phyloP scores from a whole-genome alignment of 2,329 filamentous ascomycete species.

The Fusarium camptoceras region DNA sequence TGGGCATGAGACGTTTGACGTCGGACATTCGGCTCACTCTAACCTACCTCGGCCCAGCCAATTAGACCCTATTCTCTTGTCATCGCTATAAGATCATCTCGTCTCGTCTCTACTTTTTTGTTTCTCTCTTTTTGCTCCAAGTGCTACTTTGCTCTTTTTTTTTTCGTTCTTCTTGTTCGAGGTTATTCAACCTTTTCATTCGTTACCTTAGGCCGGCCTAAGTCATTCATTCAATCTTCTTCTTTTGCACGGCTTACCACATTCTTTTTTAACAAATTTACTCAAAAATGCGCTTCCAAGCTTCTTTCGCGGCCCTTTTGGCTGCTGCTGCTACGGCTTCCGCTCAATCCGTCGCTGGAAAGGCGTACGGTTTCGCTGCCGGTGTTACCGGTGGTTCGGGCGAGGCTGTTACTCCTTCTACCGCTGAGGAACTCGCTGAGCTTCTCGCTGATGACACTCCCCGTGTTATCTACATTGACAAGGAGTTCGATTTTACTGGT shows the following conservation, averaged over 20 bases:
- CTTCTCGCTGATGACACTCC: slow-evolving; percentile 46
- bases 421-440: slow-evolving; percentile 57
- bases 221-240: not conserved
- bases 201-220: slow-evolving; percentile 8
- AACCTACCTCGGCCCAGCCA: not conserved
- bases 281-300: slow-evolving; percentile 1
- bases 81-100: slow-evolving; percentile 1
- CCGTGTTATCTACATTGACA: slow-evolving; percentile 43
- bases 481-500: slow-evolving; percentile 47
- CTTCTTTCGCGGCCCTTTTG: not conserved
- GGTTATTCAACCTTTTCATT: not conserved
- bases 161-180: not conserved
- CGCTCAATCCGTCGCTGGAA: slow-evolving; percentile 47
- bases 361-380: slow-evolving; percentile 48
- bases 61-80: not conserved
- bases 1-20: not conserved
- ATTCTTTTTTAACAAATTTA: not conserved
- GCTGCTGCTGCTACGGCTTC: slow-evolving; percentile 28
- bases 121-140: not conserved
- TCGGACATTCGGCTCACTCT: not conserved
- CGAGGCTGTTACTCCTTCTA: slow-evolving; percentile 56
- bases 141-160: not conserved
- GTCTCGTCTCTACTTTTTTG: not conserved
- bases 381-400: slow-evolving; percentile 64
- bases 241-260: slow-evolving; percentile 3